Conservation (phyloP, 306 rosid genomes). For the Benincasa hispida region DNA sequence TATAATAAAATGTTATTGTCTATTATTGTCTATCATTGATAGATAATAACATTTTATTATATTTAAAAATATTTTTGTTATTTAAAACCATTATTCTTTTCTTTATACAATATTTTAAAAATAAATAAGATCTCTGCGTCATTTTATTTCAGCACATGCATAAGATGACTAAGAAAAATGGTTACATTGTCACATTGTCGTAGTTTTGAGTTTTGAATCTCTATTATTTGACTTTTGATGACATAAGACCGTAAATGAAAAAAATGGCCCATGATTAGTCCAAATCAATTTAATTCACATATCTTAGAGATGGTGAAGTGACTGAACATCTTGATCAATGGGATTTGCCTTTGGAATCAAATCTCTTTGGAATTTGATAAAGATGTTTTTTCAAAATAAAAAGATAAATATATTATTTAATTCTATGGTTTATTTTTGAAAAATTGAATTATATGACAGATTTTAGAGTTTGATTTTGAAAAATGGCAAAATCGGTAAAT, state of each 20-base stretch:
- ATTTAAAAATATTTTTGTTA: too few relatives aligned
- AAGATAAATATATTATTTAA: too few relatives aligned
- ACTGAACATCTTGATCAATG: neutral
- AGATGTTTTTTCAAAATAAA: neutral
- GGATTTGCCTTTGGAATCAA: slow-evolving; percentile 4
- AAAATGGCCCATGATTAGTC: neutral
- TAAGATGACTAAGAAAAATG: neutral
- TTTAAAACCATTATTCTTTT: too few relatives aligned
- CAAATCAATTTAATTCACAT: neutral
- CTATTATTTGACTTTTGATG: neutral
- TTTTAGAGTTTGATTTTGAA: too few relatives aligned
- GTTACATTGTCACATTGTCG: neutral
- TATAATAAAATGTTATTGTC: too few relatives aligned
- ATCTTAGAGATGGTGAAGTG: neutral
- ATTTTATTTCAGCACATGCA: neutral
- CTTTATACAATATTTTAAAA: too few relatives aligned
- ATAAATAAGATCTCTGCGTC: too few relatives aligned
- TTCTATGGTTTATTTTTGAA: too few relatives aligned
- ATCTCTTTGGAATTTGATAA: neutral
- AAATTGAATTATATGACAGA: too few relatives aligned
- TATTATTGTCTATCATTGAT: too few relatives aligned
- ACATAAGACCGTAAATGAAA: neutral
- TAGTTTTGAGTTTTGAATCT: neutral
- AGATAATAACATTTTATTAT: too few relatives aligned
- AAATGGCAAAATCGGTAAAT: too few relatives aligned